phyloP scores from a whole-genome alignment of 371 early-diverging fungal genomes.

The Actinomucor elegans region DNA sequence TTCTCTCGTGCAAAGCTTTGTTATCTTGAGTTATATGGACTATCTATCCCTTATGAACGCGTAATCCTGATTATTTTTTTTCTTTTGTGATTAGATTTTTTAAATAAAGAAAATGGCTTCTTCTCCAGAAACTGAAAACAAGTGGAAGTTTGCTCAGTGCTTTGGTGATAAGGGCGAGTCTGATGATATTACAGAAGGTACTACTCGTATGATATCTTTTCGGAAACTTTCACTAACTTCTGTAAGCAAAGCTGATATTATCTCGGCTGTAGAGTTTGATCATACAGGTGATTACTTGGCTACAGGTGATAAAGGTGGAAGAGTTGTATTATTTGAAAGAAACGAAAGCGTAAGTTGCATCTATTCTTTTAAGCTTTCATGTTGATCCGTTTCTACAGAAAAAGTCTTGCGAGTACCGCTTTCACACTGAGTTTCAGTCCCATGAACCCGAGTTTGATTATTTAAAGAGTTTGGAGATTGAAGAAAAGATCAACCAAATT shows the following conservation, averaged over 20 bases:
- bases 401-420: conserved; percentile 90
- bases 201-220: background rate
- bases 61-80: background rate
- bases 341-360: conserved; percentile 45
- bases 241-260: conserved; percentile 79
- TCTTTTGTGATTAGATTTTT: background rate
- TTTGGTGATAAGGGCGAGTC: conserved; percentile 99
- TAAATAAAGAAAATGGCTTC: conserved; percentile 1
- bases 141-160: conserved; percentile 97
- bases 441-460: conserved; percentile 97
- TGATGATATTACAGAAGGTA: conserved; percentile 98
- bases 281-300: conserved; percentile 90
- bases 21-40: too few species aligned
- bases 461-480: conserved; percentile 93
- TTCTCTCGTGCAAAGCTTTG: too few species aligned
- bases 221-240: background rate
- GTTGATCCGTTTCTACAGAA: conserved; percentile 54
- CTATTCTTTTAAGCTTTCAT: background rate
- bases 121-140: conserved; percentile 48
- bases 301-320: conserved; percentile 91
- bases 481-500: conserved; percentile 96
- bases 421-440: conserved; percentile 93
- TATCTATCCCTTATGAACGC: too few species aligned
- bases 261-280: conserved; percentile 95
- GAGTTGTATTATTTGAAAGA: conserved; percentile 89